Conservation (phyloP, 2,329 filamentous ascomycete genomes). For the Gaeumannomyces sp. region DNA sequence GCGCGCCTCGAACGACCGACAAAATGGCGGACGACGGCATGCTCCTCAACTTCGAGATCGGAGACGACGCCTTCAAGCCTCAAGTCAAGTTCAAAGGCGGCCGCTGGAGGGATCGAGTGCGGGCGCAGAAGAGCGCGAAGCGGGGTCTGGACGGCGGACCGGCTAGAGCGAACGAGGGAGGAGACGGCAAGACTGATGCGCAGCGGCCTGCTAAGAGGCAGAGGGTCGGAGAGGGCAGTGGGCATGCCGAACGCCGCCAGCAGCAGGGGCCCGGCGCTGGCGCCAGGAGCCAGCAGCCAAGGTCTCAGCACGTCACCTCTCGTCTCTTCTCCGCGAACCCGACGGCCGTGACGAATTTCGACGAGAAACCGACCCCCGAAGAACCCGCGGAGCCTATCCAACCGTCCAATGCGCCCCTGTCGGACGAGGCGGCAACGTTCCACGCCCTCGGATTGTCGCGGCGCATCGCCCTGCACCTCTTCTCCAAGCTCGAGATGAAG, state of each 20-base stretch:
- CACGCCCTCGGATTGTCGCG: constrained; percentile 77
- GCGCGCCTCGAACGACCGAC: neutral
- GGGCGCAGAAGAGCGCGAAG: constrained; percentile 60
- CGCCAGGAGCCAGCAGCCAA: constrained; percentile 18
- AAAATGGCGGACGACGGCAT: constrained; percentile 91
- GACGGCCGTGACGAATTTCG: constrained; percentile 56
- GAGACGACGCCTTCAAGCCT: constrained; percentile 57
- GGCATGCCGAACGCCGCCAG: constrained; percentile 18
- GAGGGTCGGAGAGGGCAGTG: constrained; percentile 20
- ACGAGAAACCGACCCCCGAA: constrained; percentile 39
- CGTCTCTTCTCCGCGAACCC: constrained; percentile 92
- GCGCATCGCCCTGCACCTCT: constrained; percentile 72
- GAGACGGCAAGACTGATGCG: constrained; percentile 18
- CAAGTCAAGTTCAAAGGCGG: constrained; percentile 74
- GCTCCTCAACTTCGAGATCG: constrained; percentile 84
- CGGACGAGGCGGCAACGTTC: constrained; percentile 79
- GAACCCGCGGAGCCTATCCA: constrained; percentile 47
- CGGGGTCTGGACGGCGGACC: constrained; percentile 12
- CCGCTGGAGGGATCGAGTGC: constrained; percentile 84
- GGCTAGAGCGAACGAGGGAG: constrained; percentile 10
- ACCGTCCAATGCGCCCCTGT: constrained; percentile 85
- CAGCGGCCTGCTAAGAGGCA: constrained; percentile 22
- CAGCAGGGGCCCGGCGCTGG: constrained; percentile 20
- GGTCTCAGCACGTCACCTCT: constrained; percentile 56
- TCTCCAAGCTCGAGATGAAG: constrained; percentile 80